A percentile compares a stretch with the other conserved stretches of the same genome.
Evolutionary conservation across 805 yeast genomes (phyloP).

Genomic region (Jamesozyma rosinii): DNA sequence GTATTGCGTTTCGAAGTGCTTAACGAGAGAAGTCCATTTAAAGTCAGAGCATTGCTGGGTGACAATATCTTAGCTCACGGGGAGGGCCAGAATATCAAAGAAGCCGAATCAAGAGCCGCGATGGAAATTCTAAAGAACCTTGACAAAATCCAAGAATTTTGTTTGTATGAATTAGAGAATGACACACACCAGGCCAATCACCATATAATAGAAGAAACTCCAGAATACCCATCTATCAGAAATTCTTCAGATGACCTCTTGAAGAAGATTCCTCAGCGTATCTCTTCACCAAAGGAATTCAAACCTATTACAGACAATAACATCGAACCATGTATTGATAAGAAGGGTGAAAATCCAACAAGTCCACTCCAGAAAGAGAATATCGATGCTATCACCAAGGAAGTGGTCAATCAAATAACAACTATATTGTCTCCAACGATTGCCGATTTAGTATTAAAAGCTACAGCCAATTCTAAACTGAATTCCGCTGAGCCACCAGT

Average conservation of each 20-base stretch:
- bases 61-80: slow-evolving; percentile 57
- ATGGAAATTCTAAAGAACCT: slow-evolving; percentile 56
- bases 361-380: not conserved
- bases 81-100: slow-evolving; percentile 50
- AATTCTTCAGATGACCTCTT: not conserved
- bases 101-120: slow-evolving; percentile 77
- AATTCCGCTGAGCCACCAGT: too few relatives aligned
- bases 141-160: slow-evolving; percentile 45
- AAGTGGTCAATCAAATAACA: not conserved
- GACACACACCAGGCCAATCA: slow-evolving; percentile 1
- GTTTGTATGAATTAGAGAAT: slow-evolving; percentile 4
- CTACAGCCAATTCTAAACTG: not conserved
- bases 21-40: slow-evolving; percentile 34
- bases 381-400: not conserved
- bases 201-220: not conserved
- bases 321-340: too few relatives aligned
- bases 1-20: slow-evolving; percentile 16
- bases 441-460: not conserved
- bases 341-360: not conserved
- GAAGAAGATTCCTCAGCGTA: not conserved
- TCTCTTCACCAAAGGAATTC: too few relatives aligned
- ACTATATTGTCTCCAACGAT: not conserved
- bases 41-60: slow-evolving; percentile 52
- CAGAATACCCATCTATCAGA: not conserved
- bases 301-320: too few relatives aligned